Evolutionary conservation across 192 early-diverging fungal species (phyloP), one percentile per base, ranked within the genome.

Genomic region (Haplosporangium gracile): DNA sequence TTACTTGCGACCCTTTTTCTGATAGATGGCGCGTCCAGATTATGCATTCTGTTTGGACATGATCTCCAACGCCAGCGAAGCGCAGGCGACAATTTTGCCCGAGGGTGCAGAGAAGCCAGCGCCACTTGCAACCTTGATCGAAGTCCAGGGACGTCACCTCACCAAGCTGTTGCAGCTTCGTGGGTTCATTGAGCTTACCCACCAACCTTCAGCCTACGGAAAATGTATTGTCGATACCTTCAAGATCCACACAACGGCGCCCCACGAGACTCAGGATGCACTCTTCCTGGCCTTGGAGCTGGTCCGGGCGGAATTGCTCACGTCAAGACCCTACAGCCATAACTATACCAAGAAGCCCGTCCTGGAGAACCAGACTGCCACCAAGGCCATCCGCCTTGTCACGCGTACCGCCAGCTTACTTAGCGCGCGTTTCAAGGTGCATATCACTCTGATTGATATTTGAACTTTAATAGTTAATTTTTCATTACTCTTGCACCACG

Each of bases 401-500:
- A 86, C 94, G 24, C 88, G 93, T 57, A 83, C 90, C 1, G 38
- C 92, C 2, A 90, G 91, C 68, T 80, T 95, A 60, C 51, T 95
- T 45, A 85, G 92, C 18, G 88, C 89, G 63, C 83, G 88, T 24
- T 92, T 93, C 68, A 93, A 93, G 90, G 92, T 89, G 84, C 53
- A 55, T 9, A 65, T 76, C 60, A 20, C 68, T 68, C 77, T 70
- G 32, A 22, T n/a, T 26, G 55, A 9, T 8, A n/a, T 74, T 76
- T 68, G 74, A 53, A 63, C 36, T 36, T 36, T 36, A 36, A 36
- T 36, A 36, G 36, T 2, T 2, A 36, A 36, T 2, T 36, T 36
- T 36, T 36, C 36, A 36, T 36, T 36, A 36, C 36, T 36, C 2
- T 36, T 29, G 13, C 4, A 51, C 4, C 24, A 49, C 18, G n/a